phyloP scores from a whole-genome alignment of 1,284 basidiomycete species.

The Ganoderma lucidum region DNA sequence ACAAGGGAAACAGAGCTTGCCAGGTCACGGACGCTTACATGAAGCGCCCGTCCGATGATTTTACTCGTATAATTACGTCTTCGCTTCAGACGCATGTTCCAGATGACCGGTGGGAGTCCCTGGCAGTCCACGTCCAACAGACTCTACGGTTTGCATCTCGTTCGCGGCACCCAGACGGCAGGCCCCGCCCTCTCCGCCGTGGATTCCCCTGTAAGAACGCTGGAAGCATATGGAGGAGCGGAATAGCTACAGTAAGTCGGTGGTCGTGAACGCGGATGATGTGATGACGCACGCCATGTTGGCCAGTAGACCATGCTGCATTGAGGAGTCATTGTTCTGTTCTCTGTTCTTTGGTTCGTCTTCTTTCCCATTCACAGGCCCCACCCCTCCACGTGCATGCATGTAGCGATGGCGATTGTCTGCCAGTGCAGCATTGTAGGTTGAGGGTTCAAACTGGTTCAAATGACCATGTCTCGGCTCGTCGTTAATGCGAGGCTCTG shows the following conservation, averaged over 20 bases:
- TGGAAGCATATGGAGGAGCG: neutral
- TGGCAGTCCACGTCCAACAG: conserved; percentile 19
- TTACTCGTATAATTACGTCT: conserved; percentile 30
- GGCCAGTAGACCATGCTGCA: conserved; percentile 24
- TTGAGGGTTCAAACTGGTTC: conserved; percentile 13
- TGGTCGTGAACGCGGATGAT: conserved; percentile 20
- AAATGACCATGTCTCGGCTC: neutral
- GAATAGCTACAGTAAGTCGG: neutral
- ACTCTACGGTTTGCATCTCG: conserved; percentile 1
- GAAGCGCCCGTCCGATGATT: conserved; percentile 25
- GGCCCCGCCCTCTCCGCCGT: neutral
- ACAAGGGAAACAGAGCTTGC: conserved; percentile 18
- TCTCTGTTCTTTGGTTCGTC: conserved; percentile 5
- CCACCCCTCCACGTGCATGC: conserved; percentile 2
- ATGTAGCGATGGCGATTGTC: conserved; percentile 30
- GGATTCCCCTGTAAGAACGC: neutral
- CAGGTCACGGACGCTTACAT: conserved; percentile 26
- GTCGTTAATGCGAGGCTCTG: conserved; percentile 2
- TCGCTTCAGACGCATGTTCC: conserved; percentile 16
- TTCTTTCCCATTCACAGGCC: conserved; percentile 18
- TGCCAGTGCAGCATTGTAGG: conserved; percentile 28
- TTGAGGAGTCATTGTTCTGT: conserved; percentile 32
- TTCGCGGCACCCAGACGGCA: conserved; percentile 8
- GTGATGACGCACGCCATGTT: conserved; percentile 17
- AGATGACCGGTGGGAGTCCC: conserved; percentile 18